A percentile compares a stretch with the other conserved stretches of the same genome.
phyloP scores from a whole-genome alignment of 2,329 filamentous ascomycete species.

The Cladosporium velox region DNA sequence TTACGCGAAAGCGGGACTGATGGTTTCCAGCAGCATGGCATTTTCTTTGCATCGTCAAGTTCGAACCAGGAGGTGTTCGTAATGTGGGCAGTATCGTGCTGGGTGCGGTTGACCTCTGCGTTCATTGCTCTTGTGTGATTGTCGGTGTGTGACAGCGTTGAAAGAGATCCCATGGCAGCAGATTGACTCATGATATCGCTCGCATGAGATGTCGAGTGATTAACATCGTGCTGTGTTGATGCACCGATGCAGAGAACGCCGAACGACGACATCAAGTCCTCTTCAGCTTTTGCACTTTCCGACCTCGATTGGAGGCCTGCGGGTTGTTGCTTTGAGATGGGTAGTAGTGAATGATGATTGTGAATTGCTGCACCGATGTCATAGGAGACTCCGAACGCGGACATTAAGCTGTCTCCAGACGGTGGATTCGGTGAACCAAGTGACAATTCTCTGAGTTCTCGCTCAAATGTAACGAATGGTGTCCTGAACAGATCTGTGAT shows the following conservation, averaged over 20 bases:
- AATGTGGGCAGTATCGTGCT: neutral
- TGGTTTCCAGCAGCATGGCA: neutral
- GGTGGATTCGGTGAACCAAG: neutral
- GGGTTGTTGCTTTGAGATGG: neutral
- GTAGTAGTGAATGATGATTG: neutral
- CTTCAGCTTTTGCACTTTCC: neutral
- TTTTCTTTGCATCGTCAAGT: neutral
- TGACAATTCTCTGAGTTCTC: neutral
- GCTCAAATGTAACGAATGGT: neutral
- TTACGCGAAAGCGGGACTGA: neutral
- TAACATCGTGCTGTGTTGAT: neutral
- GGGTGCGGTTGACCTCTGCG: neutral
- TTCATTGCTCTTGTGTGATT: neutral
- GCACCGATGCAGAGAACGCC: neutral
- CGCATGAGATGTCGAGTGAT: neutral
- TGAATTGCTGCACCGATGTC: neutral
- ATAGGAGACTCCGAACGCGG: neutral
- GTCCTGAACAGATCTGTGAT: neutral
- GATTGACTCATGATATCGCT: neutral
- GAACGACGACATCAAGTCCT: neutral
- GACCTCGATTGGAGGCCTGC: neutral
- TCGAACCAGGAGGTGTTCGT: neutral
- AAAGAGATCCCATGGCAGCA: slow-evolving; percentile 5
- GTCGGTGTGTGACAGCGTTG: neutral
- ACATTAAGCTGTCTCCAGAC: neutral